phyloP scores from a whole-genome alignment of 768 basidiomycete species.

The Lactarius akahatsu region DNA sequence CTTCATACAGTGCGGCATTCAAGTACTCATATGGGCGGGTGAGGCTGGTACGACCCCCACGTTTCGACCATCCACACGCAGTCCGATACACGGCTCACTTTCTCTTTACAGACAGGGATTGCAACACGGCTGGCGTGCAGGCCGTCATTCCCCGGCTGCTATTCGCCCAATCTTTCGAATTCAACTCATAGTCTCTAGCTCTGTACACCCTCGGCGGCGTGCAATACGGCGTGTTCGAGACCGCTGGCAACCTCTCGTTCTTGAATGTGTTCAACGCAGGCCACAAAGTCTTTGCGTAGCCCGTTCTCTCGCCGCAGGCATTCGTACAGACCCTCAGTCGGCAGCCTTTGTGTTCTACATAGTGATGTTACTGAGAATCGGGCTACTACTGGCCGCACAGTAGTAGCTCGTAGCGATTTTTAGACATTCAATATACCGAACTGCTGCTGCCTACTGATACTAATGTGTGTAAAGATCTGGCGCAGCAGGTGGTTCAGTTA shows the following conservation, averaged over 20 bases:
- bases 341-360: conserved; percentile 20
- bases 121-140: conserved; percentile 47
- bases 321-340: conserved; percentile 23
- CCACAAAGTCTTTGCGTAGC: conserved; percentile 21
- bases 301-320: conserved; percentile 13
- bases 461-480: no score
- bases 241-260: conserved; percentile 48
- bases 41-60: conserved; percentile 21
- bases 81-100: conserved; percentile 37
- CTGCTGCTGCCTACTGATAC: no score
- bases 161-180: conserved; percentile 36
- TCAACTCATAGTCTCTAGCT: conserved; percentile 41
- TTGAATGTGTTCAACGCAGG: conserved; percentile 48
- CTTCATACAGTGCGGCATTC: conserved; percentile 32
- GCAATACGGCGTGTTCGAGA: conserved; percentile 37
- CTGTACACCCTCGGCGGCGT: conserved; percentile 48
- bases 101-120: conserved; percentile 44
- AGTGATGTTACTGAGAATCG: background rate
- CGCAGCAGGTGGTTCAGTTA: no score
- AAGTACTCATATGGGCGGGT: conserved; percentile 48
- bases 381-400: no score
- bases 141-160: conserved; percentile 47
- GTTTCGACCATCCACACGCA: background rate
- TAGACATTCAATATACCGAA: no score
- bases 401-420: no score